Percentiles rank a stretch among this genome's conserved stretches.
Conservation (phyloP, 371 early-diverging fungal species). For the Mucor piriformis region DNA sequence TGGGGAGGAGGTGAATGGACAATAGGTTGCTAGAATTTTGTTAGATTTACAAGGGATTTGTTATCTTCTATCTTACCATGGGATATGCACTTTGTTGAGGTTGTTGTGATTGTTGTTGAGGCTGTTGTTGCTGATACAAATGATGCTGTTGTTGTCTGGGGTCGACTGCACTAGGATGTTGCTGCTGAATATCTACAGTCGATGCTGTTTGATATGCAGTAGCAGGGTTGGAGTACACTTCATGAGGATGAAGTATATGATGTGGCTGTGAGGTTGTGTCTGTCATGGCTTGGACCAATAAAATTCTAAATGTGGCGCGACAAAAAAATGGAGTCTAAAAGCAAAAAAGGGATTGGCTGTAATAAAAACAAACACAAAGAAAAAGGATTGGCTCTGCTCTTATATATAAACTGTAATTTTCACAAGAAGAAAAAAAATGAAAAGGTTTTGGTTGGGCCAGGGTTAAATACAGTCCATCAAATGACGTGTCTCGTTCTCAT, state of each 20-base stretch:
- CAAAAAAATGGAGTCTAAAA: constrained; percentile 3
- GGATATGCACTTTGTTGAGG: constrained; percentile 18
- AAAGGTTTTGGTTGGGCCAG: not conserved
- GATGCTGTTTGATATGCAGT: not conserved
- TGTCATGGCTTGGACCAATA: constrained; percentile 25
- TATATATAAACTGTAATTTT: not conserved
- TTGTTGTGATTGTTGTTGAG: constrained; percentile 10
- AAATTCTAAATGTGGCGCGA: constrained; percentile 3
- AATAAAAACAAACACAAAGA: constrained; percentile 8
- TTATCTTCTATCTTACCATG: constrained; percentile 14
- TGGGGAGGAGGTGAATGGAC: constrained; percentile 11
- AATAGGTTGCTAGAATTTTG: not conserved
- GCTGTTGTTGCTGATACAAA: constrained; percentile 8
- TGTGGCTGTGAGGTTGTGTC: constrained; percentile 23
- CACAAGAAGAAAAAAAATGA: constrained; percentile 3
- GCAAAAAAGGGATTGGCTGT: constrained; percentile 7
- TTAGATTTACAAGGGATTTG: not conserved
- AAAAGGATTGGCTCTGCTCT: constrained; percentile 20
- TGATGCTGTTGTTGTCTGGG: constrained; percentile 9
- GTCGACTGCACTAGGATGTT: not conserved
- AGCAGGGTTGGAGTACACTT: constrained; percentile 11
- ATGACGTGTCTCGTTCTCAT: not conserved
- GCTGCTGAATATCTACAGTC: not conserved
- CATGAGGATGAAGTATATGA: constrained; percentile 22
- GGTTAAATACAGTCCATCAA: not conserved